These are phyloP conservation scores for Neurospora discreta DNA, from an alignment of 495 filamentous ascomycete species.

Conservation along the genomic window DNA sequence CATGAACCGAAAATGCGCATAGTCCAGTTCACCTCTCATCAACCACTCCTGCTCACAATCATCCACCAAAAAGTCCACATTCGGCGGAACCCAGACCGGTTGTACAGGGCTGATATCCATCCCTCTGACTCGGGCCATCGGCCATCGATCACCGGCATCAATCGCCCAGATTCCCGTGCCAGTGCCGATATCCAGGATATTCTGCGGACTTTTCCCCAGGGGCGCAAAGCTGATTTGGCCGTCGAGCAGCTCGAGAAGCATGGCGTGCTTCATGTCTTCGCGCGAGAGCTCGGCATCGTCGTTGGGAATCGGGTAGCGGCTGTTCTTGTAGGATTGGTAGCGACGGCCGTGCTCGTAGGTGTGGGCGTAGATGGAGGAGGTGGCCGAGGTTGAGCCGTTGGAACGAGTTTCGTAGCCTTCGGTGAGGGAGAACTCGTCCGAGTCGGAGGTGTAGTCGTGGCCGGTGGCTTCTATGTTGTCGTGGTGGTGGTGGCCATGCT, in stretches of 20 bases:
- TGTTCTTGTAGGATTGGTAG: constrained; percentile 45
- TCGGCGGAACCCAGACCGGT: constrained; percentile 29
- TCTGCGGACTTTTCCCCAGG: constrained; percentile 27
- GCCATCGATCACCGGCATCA: constrained; percentile 31
- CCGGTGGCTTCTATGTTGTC: constrained; percentile 14
- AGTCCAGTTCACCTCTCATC: constrained; percentile 22
- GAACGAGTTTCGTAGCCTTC: constrained; percentile 19
- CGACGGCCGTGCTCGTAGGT: constrained; percentile 45
- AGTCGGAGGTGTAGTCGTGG: constrained; percentile 5
- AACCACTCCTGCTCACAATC: constrained; percentile 36
- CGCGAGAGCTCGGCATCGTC: constrained; percentile 41
- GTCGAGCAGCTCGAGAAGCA: constrained; percentile 26
- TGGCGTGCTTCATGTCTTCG: constrained; percentile 36
- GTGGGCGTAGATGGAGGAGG: constrained; percentile 32
- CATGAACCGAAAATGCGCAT: constrained; percentile 32
- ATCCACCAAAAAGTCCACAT: constrained; percentile 33
- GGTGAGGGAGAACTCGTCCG: constrained; percentile 18
- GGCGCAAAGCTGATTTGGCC: constrained; percentile 30
- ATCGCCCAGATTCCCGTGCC: constrained; percentile 48
- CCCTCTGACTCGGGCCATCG: constrained; percentile 25
- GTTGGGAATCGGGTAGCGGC: constrained; percentile 45
- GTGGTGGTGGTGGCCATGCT: background rate
- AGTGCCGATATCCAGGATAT: constrained; percentile 40
- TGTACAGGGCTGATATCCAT: constrained; percentile 30
- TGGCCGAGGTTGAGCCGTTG: constrained; percentile 25